Percentiles rank a stretch among this genome's conserved stretches.
Conservation (phyloP, 1,284 basidiomycete species). For the Macrocybe sp. region DNA sequence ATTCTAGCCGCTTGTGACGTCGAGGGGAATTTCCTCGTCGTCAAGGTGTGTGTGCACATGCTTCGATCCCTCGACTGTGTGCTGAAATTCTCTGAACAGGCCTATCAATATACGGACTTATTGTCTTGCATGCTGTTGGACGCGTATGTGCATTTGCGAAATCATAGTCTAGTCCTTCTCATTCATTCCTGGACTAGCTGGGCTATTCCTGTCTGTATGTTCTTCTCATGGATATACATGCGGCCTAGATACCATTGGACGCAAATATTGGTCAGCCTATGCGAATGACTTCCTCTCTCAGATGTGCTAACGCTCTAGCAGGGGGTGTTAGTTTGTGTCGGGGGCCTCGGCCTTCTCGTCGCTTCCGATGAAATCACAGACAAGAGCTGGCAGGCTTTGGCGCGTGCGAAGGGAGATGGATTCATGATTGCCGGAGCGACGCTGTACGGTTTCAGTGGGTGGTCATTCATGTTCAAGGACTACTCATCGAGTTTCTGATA, state of each 20-base stretch:
- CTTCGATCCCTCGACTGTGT: background rate
- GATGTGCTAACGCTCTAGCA: slow-evolving; percentile 19
- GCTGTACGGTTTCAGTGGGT: slow-evolving; percentile 78
- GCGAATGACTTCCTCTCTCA: background rate
- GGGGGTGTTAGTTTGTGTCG: slow-evolving; percentile 73
- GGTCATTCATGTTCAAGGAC: background rate
- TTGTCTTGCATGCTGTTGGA: slow-evolving; percentile 85
- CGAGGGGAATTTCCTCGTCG: slow-evolving; percentile 80
- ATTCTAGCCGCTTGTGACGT: slow-evolving; percentile 77
- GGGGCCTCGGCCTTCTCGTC: slow-evolving; percentile 74
- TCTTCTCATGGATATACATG: slow-evolving; percentile 81
- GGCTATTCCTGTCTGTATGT: slow-evolving; percentile 83
- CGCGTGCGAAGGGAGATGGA: slow-evolving; percentile 72
- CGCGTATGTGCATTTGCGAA: slow-evolving; percentile 44
- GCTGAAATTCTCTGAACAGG: slow-evolving; percentile 32
- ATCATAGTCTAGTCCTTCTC: slow-evolving; percentile 4
- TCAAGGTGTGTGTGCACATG: slow-evolving; percentile 44
- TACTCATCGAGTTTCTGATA: background rate
- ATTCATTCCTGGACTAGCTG: slow-evolving; percentile 39
- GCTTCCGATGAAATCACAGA: slow-evolving; percentile 65
- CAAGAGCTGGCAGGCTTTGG: slow-evolving; percentile 63
- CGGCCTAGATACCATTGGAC: slow-evolving; percentile 78
- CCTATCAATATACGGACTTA: slow-evolving; percentile 82
- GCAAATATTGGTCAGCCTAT: slow-evolving; percentile 57
- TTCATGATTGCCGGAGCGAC: slow-evolving; percentile 85